Percentiles rank a stretch among this genome's conserved stretches.
Conservation (phyloP, 495 filamentous ascomycete species). For the Hypomontagnella monticulosa region DNA sequence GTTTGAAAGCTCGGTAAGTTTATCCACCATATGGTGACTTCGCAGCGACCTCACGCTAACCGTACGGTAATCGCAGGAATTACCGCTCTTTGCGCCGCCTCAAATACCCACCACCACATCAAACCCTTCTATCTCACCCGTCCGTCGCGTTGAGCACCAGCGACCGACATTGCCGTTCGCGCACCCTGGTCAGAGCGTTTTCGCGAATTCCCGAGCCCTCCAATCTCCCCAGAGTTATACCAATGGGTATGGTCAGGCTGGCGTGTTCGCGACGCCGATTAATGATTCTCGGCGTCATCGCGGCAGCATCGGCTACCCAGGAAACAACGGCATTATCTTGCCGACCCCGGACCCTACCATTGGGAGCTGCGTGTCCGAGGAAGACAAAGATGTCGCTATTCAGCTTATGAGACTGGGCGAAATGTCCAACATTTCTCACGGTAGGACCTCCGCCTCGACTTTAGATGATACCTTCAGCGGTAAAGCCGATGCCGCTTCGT, state of each 20-base stretch:
- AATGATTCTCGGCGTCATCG: conserved; percentile 73
- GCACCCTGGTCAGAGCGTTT: conserved; percentile 75
- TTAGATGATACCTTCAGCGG: conserved; percentile 91
- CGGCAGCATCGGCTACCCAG: conserved; percentile 64
- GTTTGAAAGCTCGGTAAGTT: conserved; percentile 94
- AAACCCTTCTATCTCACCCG: conserved; percentile 90
- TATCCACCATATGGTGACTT: conserved; percentile 22
- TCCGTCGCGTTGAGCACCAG: conserved; percentile 72
- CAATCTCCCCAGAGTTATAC: conserved; percentile 83
- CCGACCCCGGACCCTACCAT: conserved; percentile 95
- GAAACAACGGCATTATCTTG: conserved; percentile 63
- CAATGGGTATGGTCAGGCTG: conserved; percentile 56
- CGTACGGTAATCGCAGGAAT: conserved; percentile 68
- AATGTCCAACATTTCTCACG: conserved; percentile 86
- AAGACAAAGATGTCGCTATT: conserved; percentile 97
- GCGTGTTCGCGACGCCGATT: conserved; percentile 65
- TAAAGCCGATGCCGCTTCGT: conserved; percentile 84
- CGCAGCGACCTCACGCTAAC: conserved; percentile 31
- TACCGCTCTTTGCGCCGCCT: conserved; percentile 92
- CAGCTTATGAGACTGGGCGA: conserved; percentile 96
- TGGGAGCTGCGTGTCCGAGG: conserved; percentile 93
- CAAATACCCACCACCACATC: conserved; percentile 90
- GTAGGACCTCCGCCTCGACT: conserved; percentile 91
- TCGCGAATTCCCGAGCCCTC: conserved; percentile 73
- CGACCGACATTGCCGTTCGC: conserved; percentile 72